These are phyloP conservation scores for Tubosaeta brunneosetosa DNA, from an alignment of 768 basidiomycete genomes.

Conservation along the genomic window DNA sequence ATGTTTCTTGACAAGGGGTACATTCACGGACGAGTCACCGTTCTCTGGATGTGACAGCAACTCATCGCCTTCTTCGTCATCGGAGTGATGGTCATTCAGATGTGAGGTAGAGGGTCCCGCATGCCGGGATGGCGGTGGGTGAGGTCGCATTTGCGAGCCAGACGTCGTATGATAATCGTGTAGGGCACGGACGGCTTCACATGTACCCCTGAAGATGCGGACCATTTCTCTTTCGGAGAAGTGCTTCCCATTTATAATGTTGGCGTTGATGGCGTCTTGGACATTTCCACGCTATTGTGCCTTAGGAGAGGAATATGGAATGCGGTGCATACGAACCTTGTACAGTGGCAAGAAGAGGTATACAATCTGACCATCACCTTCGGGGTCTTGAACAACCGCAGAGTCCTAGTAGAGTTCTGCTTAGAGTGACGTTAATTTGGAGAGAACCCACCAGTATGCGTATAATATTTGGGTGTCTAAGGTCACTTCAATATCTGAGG, in stretches of 20 bases:
- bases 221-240: constrained; percentile 89
- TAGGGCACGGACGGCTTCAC: constrained; percentile 91
- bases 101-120: constrained; percentile 23
- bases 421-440: neutral
- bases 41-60: constrained; percentile 75
- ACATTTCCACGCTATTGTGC: constrained; percentile 76
- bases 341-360: constrained; percentile 95
- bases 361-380: constrained; percentile 90
- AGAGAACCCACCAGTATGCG: constrained; percentile 63
- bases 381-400: constrained; percentile 89
- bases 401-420: constrained; percentile 58
- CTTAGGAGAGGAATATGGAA: neutral
- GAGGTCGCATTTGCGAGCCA: constrained; percentile 20
- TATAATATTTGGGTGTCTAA: constrained; percentile 94
- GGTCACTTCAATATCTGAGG: neutral
- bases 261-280: constrained; percentile 89
- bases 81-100: constrained; percentile 31
- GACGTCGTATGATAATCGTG: constrained; percentile 71
- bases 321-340: constrained; percentile 48
- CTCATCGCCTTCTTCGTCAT: constrained; percentile 61
- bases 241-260: constrained; percentile 74
- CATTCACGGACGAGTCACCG: constrained; percentile 37
- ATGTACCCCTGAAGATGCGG: constrained; percentile 88
- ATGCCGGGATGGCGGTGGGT: constrained; percentile 14
- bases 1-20: constrained; percentile 60